Base-by-base conservation (phyloP, 2,329 filamentous ascomycete genomes). In the Capronia coronata region DNA sequence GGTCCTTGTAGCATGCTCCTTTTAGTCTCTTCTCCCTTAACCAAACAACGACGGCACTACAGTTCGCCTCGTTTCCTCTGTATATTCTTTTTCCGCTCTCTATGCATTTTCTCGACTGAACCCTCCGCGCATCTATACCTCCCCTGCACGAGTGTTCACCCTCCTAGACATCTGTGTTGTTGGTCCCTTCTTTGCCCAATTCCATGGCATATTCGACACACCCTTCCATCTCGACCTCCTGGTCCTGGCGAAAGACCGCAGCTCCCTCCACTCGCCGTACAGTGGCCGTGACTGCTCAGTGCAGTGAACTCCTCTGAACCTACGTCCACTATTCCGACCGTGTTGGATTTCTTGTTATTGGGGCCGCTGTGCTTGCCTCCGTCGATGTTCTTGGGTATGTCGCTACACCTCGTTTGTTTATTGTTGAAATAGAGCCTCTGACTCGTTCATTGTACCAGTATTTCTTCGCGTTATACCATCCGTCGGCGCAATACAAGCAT, bases 1-100 rank as follows among this genome's bases (percentile, higher is more conserved):
- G n/a, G 43, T 39, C 23, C 38, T 42, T 11, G 38, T 22, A 29
- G 42, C 25, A 27, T 27, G 25, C 10, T 27, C 5, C 25, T 27
- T 39, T 23, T 34, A 37, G 18, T 39, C 42, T 27, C 40, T 38
- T 27, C 34, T 22, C n/a, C 22, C 23, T 19, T 7, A 32, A 8
- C 22, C 27, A 41, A 40, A 40, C 25, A 6, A 32, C 14, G 35
- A 51, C 44, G 44, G 39, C 44, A 40, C 34, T 34, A 34, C 44
- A 41, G 49, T 44, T 11, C 39, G 49, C 49, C 49, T 51, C 32
- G 22, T 45, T 48, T 34, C 38, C 23, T 48, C 44, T 48, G 43
- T 51, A 51, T 44, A 51, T 48, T 43, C 40, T 39, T 11, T 37
- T 27, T 25, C 21, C 38, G 6, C 25, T 14, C 21, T 16, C 19